Evolutionary conservation across 1,284 basidiomycete genomes (phyloP), one percentile per base, ranked within the genome.

Genomic region (Porogramme epimiltina): DNA sequence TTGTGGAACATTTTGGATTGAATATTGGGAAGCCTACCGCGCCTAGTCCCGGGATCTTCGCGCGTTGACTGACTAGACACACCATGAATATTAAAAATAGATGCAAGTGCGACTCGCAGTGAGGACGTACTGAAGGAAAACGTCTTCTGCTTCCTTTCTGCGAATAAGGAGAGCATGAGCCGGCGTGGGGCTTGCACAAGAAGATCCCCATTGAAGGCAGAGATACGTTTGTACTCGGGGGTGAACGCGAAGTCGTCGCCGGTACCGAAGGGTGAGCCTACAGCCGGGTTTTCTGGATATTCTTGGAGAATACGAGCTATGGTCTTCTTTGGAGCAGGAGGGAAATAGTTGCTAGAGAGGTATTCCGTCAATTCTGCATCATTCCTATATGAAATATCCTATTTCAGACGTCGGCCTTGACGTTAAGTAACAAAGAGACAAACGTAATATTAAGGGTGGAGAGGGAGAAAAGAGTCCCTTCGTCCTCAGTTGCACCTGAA

Each of bases 221-320:
- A 71, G 2, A 82, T 62, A 16, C 80, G 69, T 61, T 82, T 80
- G 67, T 70, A 81, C 49, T 81, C 70, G 0, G 75, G 75, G 0
- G 74, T 72, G n/a, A 82, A 56, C 0, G 67, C 69, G 53, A 80
- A 76, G 2, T 70, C 42, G 26, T 69, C 50, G 0, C 77, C 73
- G 0, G 81, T 82, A 38, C 70, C 68, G 54, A 74, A 84, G 0
- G 81, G 81, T 0, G 80, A 81, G 1, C 81, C 79, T 56, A 74
- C 58, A 0, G 64, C 65, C 15, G 73, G 64, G 45, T 78, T 72
- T 2, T 56, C 58, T 64, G 70, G 52, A 76, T 73, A 41, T 72
- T 69, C 56, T 73, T 53, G 42, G 4, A 58, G 47, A 10, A 56
- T 19, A 3, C 45, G 33, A 2, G 38, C 6, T 6, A 63, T 47